phyloP scores from a whole-genome alignment of 306 rosid genomes.

The Fagus crenata region DNA sequence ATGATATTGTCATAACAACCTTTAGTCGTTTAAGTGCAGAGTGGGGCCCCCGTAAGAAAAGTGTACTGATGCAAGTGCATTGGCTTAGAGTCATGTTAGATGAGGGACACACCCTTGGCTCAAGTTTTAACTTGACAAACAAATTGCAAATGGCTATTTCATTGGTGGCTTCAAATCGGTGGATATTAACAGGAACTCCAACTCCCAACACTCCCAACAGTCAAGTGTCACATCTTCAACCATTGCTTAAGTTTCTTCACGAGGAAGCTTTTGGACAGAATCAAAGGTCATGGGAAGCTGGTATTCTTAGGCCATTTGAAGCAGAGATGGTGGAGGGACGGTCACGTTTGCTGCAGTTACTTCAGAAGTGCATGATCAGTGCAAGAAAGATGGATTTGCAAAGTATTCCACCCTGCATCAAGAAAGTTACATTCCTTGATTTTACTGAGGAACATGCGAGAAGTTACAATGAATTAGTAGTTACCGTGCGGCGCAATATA shows the following conservation, averaged over 20 bases:
- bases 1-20: constrained; percentile 90
- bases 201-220: constrained; percentile 96
- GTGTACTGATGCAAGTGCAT: constrained; percentile 80
- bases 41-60: constrained; percentile 77
- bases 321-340: constrained; percentile 97
- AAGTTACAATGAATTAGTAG: constrained; percentile 88
- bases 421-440: constrained; percentile 60
- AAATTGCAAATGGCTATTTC: constrained; percentile 97
- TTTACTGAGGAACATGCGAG: constrained; percentile 84
- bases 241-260: constrained; percentile 89
- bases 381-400: constrained; percentile 83
- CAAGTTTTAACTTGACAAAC: constrained; percentile 83
- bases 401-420: constrained; percentile 86
- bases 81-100: constrained; percentile 93
- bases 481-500: constrained; percentile 89
- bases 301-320: constrained; percentile 92
- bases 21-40: constrained; percentile 93
- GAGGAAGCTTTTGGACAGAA: constrained; percentile 91
- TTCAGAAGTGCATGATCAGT: constrained; percentile 82
- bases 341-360: constrained; percentile 71
- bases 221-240: constrained; percentile 91
- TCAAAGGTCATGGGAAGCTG: constrained; percentile 94
- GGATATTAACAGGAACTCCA: constrained; percentile 98
- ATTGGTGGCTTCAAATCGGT: constrained; percentile 83
- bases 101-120: constrained; percentile 99